These are phyloP conservation scores for Penicillium silybi DNA, from an alignment of 495 filamentous ascomycete species.

Conservation along the genomic window DNA sequence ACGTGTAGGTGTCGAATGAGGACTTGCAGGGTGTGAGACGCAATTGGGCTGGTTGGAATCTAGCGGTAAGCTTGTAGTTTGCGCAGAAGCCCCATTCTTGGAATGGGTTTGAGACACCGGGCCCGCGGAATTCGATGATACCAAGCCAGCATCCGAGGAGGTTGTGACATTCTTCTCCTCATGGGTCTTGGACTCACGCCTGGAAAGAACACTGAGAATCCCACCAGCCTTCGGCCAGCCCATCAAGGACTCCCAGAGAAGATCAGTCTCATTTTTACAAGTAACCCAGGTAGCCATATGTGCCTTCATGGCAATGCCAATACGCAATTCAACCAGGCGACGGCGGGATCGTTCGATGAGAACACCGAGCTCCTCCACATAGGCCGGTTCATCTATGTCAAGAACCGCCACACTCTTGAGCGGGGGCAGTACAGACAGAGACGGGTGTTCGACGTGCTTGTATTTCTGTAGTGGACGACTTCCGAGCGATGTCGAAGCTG, in stretches of 20 bases:
- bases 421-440: slow-evolving; percentile 78
- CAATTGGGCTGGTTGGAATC: not conserved
- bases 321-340: slow-evolving; percentile 67
- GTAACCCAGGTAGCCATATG: slow-evolving; percentile 52
- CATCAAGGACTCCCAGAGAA: slow-evolving; percentile 35
- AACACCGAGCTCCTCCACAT: slow-evolving; percentile 84
- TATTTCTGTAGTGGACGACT: slow-evolving; percentile 32
- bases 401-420: slow-evolving; percentile 78
- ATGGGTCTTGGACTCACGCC: slow-evolving; percentile 21
- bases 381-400: slow-evolving; percentile 83
- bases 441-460: slow-evolving; percentile 71
- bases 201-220: slow-evolving; percentile 67
- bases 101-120: not conserved
- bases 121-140: not conserved
- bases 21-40: not conserved
- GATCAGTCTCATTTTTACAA: slow-evolving; percentile 24
- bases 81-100: not conserved
- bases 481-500: not conserved
- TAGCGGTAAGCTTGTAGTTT: not conserved
- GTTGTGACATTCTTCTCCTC: not conserved
- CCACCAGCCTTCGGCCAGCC: slow-evolving; percentile 57
- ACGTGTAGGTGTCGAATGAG: not conserved
- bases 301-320: slow-evolving; percentile 69
- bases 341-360: slow-evolving; percentile 71
- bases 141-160: not conserved